These are phyloP conservation scores for Rutidosis leptorrhynchoides DNA, from an alignment of 129 eudicot species.

Conservation along the genomic window DNA sequence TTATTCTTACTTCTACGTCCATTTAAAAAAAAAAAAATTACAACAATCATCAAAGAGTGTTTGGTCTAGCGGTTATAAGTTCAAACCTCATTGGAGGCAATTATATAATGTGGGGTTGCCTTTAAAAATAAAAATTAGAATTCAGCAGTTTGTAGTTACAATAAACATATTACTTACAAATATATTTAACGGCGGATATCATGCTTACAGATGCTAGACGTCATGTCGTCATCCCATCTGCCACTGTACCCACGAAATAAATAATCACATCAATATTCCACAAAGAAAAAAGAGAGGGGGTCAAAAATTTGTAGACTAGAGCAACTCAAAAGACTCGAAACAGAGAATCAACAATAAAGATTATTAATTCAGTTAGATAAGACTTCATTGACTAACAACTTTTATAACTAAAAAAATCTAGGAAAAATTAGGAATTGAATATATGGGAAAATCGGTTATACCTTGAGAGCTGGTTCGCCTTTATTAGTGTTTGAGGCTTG, in stretches of 20 bases:
- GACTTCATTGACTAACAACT: neutral
- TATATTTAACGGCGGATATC: constrained; percentile 21
- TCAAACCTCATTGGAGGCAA: too few species aligned
- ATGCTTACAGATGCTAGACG: neutral
- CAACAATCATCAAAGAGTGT: too few species aligned
- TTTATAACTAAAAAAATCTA: neutral
- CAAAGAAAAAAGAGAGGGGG: too few species aligned
- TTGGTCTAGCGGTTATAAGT: too few species aligned
- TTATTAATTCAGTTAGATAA: neutral
- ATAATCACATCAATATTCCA: neutral
- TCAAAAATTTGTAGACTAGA: too few species aligned
- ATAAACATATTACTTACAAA: constrained; percentile 37
- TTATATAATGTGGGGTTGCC: too few species aligned
- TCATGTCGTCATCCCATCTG: constrained; percentile 98
- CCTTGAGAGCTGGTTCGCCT: constrained; percentile 93
- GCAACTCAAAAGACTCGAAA: neutral
- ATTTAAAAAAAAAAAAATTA: too few species aligned
- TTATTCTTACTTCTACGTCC: too few species aligned
- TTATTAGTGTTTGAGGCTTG: constrained; percentile 63
- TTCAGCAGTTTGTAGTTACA: constrained; percentile 3
- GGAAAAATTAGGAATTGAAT: neutral
- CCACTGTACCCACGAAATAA: constrained; percentile 64
- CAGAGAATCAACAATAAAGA: neutral
- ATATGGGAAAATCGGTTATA: constrained; percentile 11
- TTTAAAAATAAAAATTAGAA: too few species aligned